Conservation (phyloP, 805 yeast species). For the Groenewaldozyma tartarivorans region DNA sequence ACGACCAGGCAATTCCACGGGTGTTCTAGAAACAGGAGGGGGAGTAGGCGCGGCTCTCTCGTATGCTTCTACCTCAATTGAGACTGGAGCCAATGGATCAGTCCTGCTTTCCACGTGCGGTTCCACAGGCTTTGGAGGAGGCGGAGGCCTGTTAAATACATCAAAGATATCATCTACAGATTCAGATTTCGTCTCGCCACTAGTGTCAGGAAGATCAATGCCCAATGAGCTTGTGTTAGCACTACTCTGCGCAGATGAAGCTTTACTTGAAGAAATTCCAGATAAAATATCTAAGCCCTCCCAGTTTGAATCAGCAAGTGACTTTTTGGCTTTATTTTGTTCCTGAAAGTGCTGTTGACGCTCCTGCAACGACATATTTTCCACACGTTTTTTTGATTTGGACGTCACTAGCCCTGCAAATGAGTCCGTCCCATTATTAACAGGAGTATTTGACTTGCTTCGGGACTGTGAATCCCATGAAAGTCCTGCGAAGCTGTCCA, state of each 20-base stretch:
- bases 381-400: conserved; percentile 12
- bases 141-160: conserved; percentile 16
- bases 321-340: not conserved
- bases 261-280: conserved; percentile 6
- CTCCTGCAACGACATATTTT: conserved; percentile 24
- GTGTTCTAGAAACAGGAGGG: not conserved
- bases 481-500: not conserved
- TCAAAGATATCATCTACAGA: conserved; percentile 18
- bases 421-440: not conserved
- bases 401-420: not conserved
- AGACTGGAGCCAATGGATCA: not conserved
- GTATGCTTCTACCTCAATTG: not conserved
- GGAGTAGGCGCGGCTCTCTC: not conserved
- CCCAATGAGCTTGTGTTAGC: not conserved
- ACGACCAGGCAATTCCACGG: not conserved
- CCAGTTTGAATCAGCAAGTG: conserved; percentile 12
- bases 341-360: conserved; percentile 15
- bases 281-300: conserved; percentile 23
- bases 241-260: not conserved
- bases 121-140: conserved; percentile 3
- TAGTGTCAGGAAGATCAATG: not conserved
- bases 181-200: conserved; percentile 3
- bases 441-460: not conserved
- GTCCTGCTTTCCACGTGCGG: not conserved
- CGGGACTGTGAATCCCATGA: no score